A percentile compares a stretch with the other conserved stretches of the same genome.
These are phyloP conservation scores for Lachnellula suecica DNA, from an alignment of 2,329 filamentous ascomycete genomes.

Conservation along the genomic window DNA sequence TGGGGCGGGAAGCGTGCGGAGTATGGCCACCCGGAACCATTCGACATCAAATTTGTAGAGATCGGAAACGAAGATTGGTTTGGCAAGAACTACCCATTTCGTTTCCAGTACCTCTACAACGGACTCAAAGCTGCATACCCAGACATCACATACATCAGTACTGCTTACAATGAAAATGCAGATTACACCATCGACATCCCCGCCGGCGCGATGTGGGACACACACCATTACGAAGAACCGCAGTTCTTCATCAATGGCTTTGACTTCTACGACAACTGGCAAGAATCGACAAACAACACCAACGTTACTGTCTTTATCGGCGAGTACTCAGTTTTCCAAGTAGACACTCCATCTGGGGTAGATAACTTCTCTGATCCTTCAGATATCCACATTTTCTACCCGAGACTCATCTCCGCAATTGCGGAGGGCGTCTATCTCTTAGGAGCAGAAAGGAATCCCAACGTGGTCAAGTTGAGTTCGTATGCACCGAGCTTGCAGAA, in stretches of 20 bases:
- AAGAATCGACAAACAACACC: constrained; percentile 6
- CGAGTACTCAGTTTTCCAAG: constrained; percentile 13
- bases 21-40: constrained; percentile 49
- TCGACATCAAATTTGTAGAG: constrained; percentile 47
- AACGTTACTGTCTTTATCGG: constrained; percentile 12
- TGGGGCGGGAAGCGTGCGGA: constrained; percentile 45
- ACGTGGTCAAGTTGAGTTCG: constrained; percentile 16
- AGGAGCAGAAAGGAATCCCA: constrained; percentile 17
- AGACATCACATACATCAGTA: constrained; percentile 36
- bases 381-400: not conserved
- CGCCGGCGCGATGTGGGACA: constrained; percentile 15
- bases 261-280: constrained; percentile 20
- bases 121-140: constrained; percentile 39
- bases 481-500: constrained; percentile 34
- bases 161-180: not conserved
- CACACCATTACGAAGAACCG: constrained; percentile 19
- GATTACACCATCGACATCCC: constrained; percentile 32
- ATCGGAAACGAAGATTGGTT: constrained; percentile 40
- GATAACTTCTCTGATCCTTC: not conserved
- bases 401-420: not conserved
- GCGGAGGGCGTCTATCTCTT: constrained; percentile 19
- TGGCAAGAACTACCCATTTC: constrained; percentile 35
- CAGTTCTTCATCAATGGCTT: constrained; percentile 17
- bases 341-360: not conserved
- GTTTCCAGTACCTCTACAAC: constrained; percentile 47